phyloP scores from a whole-genome alignment of 495 filamentous ascomycete genomes.

The Penicillium parvum region DNA sequence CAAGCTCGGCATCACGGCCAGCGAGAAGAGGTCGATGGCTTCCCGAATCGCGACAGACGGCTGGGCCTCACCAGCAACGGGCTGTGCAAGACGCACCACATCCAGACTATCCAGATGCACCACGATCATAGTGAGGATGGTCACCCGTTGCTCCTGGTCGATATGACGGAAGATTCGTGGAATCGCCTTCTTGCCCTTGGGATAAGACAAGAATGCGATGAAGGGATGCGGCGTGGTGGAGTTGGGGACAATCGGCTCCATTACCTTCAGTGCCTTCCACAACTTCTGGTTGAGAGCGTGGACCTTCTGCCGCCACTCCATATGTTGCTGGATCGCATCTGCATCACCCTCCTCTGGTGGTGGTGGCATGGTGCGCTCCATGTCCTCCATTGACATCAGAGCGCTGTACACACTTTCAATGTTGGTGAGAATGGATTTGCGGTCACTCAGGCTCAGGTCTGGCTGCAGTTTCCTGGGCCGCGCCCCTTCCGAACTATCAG shows the following conservation, averaged over 20 bases:
- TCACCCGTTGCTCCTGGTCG: constrained; percentile 84
- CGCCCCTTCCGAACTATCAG: constrained; percentile 59
- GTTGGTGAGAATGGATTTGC: constrained; percentile 75
- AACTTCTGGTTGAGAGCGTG: constrained; percentile 72
- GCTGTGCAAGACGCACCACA: constrained; percentile 75
- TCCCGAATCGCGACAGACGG: constrained; percentile 71
- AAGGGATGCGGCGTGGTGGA: constrained; percentile 80
- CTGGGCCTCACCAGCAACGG: constrained; percentile 62
- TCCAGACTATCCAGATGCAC: constrained; percentile 90
- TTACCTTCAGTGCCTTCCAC: constrained; percentile 81
- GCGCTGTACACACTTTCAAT: constrained; percentile 83
- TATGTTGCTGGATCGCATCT: constrained; percentile 58
- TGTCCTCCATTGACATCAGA: constrained; percentile 89
- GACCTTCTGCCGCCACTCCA: constrained; percentile 67
- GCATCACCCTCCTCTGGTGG: constrained; percentile 58
- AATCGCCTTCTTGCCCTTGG: constrained; percentile 94
- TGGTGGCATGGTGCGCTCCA: constrained; percentile 83
- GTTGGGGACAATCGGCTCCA: constrained; percentile 78
- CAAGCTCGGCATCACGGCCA: constrained; percentile 82
- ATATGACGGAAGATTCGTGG: constrained; percentile 93
- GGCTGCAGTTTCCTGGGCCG: constrained; percentile 44
- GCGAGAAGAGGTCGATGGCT: constrained; percentile 84
- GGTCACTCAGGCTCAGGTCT: constrained; percentile 58
- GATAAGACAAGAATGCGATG: constrained; percentile 90
- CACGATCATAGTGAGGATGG: constrained; percentile 90